These are phyloP conservation scores for Paralagenidium karlingii DNA, from an alignment of 352 stramenopile genomes.

Conservation along the genomic window DNA sequence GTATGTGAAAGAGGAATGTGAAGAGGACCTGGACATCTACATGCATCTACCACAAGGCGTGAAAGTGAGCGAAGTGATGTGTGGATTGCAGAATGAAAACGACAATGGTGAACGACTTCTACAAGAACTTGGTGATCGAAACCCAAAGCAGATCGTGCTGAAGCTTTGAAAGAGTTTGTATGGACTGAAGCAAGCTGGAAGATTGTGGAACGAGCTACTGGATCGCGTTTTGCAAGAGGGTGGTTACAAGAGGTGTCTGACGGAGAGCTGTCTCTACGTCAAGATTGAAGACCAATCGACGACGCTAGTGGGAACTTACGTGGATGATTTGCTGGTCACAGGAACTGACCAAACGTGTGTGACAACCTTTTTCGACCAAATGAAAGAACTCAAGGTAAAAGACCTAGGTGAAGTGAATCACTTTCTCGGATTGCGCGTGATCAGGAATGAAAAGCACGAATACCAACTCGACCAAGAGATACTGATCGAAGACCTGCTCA, in stretches of 20 bases:
- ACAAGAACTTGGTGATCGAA: too few species aligned
- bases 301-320: too few species aligned
- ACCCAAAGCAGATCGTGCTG: background rate
- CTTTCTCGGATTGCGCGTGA: background rate
- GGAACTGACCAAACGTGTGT: background rate
- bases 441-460: background rate
- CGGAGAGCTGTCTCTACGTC: background rate
- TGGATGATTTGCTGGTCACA: background rate
- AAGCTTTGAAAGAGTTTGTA: background rate
- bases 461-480: background rate
- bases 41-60: conserved; percentile 10
- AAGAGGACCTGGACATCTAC: conserved; percentile 11
- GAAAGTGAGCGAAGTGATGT: too few species aligned
- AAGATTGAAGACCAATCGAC: too few species aligned
- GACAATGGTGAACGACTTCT: too few species aligned
- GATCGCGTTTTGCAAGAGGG: background rate
- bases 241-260: background rate
- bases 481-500: background rate
- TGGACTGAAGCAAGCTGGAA: background rate
- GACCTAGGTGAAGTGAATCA: background rate
- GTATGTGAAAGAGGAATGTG: conserved; percentile 13
- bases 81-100: too few species aligned
- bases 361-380: background rate
- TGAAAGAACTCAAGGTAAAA: background rate
- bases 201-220: background rate